A percentile compares a stretch with the other conserved stretches of the same genome.
phyloP scores from a whole-genome alignment of 768 basidiomycete genomes.

The Phlebiopsis flavidoalba region DNA sequence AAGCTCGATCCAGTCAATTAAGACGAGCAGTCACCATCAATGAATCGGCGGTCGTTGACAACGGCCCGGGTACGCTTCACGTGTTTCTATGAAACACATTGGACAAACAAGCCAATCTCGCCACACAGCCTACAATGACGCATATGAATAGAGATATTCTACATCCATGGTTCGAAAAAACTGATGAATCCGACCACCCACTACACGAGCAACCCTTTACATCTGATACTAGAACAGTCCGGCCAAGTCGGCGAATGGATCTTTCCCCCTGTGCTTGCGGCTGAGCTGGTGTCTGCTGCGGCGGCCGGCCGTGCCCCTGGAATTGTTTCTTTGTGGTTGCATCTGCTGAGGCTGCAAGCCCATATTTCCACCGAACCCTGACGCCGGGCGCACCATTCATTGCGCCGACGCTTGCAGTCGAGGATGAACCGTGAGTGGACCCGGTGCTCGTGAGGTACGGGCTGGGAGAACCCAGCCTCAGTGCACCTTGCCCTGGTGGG shows the following conservation, averaged over 20 bases:
- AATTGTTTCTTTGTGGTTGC: constrained; percentile 16
- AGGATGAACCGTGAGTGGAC: background rate
- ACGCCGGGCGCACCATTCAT: background rate
- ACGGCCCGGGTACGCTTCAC: too few species aligned
- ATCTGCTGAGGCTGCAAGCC: constrained; percentile 10
- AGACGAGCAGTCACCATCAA: too few species aligned
- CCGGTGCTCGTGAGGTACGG: constrained; percentile 19
- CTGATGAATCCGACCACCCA: background rate
- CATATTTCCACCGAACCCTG: constrained; percentile 7
- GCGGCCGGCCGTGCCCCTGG: constrained; percentile 15
- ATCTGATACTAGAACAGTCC: constrained; percentile 52
- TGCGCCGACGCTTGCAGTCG: background rate
- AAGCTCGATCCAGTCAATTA: too few species aligned
- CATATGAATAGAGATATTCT: constrained; percentile 1
- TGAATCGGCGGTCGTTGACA: too few species aligned
- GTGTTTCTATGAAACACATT: background rate
- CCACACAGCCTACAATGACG: background rate
- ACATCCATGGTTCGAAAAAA: constrained; percentile 5
- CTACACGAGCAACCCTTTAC: background rate
- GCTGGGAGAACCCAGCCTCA: constrained; percentile 12
- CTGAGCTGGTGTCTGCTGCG: constrained; percentile 19
- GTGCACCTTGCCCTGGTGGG: constrained; percentile 22
- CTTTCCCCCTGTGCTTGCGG: constrained; percentile 48
- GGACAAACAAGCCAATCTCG: background rate
- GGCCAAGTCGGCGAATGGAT: constrained; percentile 81